Base-by-base conservation (phyloP, 345 rosid genomes). In the Capsella bursapastoris region DNA sequence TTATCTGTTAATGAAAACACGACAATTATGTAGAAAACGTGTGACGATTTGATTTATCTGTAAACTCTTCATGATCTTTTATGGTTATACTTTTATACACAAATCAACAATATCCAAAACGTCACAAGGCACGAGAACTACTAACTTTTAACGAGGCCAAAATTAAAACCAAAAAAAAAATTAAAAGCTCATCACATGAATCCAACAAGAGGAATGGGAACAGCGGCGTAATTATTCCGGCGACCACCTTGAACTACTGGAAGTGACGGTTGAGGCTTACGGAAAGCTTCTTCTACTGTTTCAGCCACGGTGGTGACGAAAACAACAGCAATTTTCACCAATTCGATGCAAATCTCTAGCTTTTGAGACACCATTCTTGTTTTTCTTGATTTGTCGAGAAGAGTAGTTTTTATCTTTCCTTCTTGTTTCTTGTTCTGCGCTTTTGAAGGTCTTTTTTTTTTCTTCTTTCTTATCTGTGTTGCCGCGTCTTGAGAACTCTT, bases 301-400 rank as follows among this genome's bases (percentile, higher is more conserved):
- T 86, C 86, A 37, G 88, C 87, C 14, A 84, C 85, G 5, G 68
- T 81, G 18, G 74, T 0, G 32, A 85, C 79, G 57, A 90, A 85
- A 49, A 82, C 72, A 8, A 85, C 37, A 2, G 82, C 87, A 13
- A 86, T 41, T 58, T 71, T 82, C 72, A 86, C 27, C 31, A 88
- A 22, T 49, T 75, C 82, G 44, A 80, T 66, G 79, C 88, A 83
- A 43, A 85, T 78, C 79, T 76, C 84, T 40, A 85, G 58, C 76
- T 76, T 87, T 58, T 83, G 82, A 44, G 82, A 38, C 87, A 86
- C 73, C 88, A 86, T 86, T 22, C 3, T 25, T 64, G 43, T 29
- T 64, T 37, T 66, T 40, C 70, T 58, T 61, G 5, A 47, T 41
- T 41, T 49, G 63, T 15, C 25, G 25, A 44, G 57, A 49, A 65